Evolutionary conservation across 495 filamentous ascomycete species (phyloP).

Genomic region (Talaromyces proteolyticus): DNA sequence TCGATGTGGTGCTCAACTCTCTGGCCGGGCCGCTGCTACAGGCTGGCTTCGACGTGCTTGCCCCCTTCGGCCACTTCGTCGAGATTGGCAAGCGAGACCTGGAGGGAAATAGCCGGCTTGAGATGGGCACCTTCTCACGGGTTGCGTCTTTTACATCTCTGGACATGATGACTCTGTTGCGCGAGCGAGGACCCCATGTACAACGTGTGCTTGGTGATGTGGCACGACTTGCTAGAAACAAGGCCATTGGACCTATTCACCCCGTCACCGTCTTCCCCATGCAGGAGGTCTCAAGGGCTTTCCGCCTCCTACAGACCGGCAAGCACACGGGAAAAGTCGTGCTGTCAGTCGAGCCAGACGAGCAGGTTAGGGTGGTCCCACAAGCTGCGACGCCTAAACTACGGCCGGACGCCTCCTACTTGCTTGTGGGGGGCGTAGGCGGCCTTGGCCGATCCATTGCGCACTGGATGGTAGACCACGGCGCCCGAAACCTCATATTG

Average conservation of each 20-base stretch:
- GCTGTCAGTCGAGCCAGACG: constrained; percentile 27
- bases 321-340: constrained; percentile 54
- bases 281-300: constrained; percentile 41
- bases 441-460: constrained; percentile 40
- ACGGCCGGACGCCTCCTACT: constrained; percentile 25
- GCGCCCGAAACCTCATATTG: constrained; percentile 51
- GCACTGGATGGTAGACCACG: constrained; percentile 51
- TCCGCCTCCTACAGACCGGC: constrained; percentile 50
- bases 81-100: constrained; percentile 35
- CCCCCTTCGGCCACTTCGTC: constrained; percentile 47
- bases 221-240: constrained; percentile 2
- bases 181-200: neutral
- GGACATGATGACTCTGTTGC: neutral
- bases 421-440: constrained; percentile 39
- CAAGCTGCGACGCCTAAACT: neutral
- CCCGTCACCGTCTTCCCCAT: constrained; percentile 26
- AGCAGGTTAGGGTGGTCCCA: constrained; percentile 7
- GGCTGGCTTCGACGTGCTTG: constrained; percentile 48
- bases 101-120: constrained; percentile 5
- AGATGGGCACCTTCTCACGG: neutral
- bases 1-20: constrained; percentile 51
- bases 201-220: neutral
- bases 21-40: constrained; percentile 44
- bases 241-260: constrained; percentile 14
- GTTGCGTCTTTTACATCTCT: neutral